Percentiles rank a stretch among this genome's conserved stretches.
phyloP scores from a whole-genome alignment of 345 rosid species.

The Leavenworthia alabamica region DNA sequence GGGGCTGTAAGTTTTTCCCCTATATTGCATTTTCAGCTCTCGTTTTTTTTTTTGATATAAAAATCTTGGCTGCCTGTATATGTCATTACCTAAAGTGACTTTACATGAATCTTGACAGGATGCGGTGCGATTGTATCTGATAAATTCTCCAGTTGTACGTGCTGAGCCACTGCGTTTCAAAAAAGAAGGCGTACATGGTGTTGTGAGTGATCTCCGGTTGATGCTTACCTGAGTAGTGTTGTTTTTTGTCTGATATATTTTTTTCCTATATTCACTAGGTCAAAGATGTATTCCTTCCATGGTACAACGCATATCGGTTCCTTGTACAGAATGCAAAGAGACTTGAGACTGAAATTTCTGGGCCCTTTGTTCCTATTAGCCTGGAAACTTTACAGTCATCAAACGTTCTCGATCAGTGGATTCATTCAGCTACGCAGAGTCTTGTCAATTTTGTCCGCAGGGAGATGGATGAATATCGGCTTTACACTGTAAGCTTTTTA shows the following conservation, averaged over 20 bases:
- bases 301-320: conserved; percentile 98
- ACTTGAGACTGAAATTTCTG: conserved; percentile 80
- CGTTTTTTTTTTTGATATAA: background rate
- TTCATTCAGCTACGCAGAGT: conserved; percentile 95
- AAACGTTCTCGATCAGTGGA: conserved; percentile 97
- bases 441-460: conserved; percentile 84
- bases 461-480: conserved; percentile 94
- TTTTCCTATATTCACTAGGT: conserved; percentile 45
- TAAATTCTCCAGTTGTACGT: conserved; percentile 97
- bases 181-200: conserved; percentile 83
- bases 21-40: background rate
- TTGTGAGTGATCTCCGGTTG: conserved; percentile 57
- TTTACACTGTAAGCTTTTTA: conserved; percentile 65
- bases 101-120: conserved; percentile 46
- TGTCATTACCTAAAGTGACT: conserved; percentile 9
- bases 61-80: background rate
- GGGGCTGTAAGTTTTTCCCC: conserved; percentile 74
- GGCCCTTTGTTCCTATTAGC: conserved; percentile 60
- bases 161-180: conserved; percentile 91
- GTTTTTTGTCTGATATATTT: conserved; percentile 9
- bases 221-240: conserved; percentile 3
- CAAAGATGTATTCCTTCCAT: conserved; percentile 98
- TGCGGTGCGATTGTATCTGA: conserved; percentile 83
- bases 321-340: conserved; percentile 96
- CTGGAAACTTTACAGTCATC: conserved; percentile 58